A percentile compares a stretch with the other conserved stretches of the same genome.
Evolutionary conservation across 371 early-diverging fungal species (phyloP).

Genomic region (Catenaria anguillulae): DNA sequence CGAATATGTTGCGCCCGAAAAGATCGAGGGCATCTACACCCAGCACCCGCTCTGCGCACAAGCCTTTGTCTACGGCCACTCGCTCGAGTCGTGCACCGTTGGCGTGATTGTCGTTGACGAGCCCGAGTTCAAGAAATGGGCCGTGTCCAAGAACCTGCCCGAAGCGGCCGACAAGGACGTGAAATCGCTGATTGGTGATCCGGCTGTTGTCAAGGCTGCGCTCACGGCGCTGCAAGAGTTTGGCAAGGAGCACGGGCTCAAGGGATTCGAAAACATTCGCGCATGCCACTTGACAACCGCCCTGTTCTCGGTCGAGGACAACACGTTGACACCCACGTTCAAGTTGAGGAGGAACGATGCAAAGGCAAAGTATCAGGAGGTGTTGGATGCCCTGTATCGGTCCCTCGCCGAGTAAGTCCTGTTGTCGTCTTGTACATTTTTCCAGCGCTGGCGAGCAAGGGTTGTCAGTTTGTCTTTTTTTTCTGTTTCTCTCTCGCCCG

Average conservation of each 20-base stretch:
- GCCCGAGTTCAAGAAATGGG: slow-evolving; percentile 9
- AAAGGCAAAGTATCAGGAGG: slow-evolving; percentile 36
- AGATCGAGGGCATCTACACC: slow-evolving; percentile 60
- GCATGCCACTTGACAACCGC: slow-evolving; percentile 47
- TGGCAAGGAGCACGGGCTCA: slow-evolving; percentile 52
- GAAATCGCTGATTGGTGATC: slow-evolving; percentile 13
- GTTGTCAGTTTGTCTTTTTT: too few relatives aligned
- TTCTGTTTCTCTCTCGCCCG: too few relatives aligned
- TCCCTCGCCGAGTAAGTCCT: too few relatives aligned
- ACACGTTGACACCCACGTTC: slow-evolving; percentile 60
- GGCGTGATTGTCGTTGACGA: slow-evolving; percentile 26
- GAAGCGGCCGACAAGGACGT: too few relatives aligned
- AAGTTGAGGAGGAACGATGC: slow-evolving; percentile 73
- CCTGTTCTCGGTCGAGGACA: slow-evolving; percentile 74
- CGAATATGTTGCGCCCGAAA: slow-evolving; percentile 89
- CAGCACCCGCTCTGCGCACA: slow-evolving; percentile 37
- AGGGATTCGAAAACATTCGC: slow-evolving; percentile 77
- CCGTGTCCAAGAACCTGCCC: neutral
- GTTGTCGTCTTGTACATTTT: too few relatives aligned
- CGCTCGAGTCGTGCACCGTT: slow-evolving; percentile 47
- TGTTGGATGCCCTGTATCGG: slow-evolving; percentile 32
- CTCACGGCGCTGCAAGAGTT: slow-evolving; percentile 36
- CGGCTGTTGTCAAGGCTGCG: slow-evolving; percentile 34
- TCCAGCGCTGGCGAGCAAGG: too few relatives aligned
- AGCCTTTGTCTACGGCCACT: slow-evolving; percentile 76